phyloP scores from a whole-genome alignment of 2,329 filamentous ascomycete genomes.

The Exophiala aquamarina region DNA sequence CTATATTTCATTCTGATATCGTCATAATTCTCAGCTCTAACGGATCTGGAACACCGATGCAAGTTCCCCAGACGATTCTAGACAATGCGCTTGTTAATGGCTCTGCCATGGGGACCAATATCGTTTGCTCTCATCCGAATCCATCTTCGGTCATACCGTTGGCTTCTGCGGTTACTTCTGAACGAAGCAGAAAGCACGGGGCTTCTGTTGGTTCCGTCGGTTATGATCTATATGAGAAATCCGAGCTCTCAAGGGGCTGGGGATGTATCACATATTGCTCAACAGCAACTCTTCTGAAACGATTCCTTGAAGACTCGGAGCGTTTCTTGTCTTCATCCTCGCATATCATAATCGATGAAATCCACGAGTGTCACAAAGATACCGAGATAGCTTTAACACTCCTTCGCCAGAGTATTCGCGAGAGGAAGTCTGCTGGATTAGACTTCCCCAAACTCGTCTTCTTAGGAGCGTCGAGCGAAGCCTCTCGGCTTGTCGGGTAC shows the following conservation, averaged over 20 bases:
- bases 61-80: slow-evolving; percentile 90
- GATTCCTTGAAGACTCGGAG: slow-evolving; percentile 88
- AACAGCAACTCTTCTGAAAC: slow-evolving; percentile 86
- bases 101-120: slow-evolving; percentile 68
- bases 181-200: slow-evolving; percentile 81
- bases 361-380: slow-evolving; percentile 93
- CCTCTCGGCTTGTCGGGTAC: slow-evolving; percentile 85
- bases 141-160: slow-evolving; percentile 95
- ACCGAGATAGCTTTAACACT: slow-evolving; percentile 94
- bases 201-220: slow-evolving; percentile 84
- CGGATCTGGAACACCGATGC: slow-evolving; percentile 94
- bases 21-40: slow-evolving; percentile 95
- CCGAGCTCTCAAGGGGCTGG: slow-evolving; percentile 75
- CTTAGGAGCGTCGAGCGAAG: slow-evolving; percentile 97
- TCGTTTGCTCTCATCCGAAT: slow-evolving; percentile 92
- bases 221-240: slow-evolving; percentile 90
- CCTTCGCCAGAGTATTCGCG: slow-evolving; percentile 74
- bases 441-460: slow-evolving; percentile 87
- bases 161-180: slow-evolving; percentile 88
- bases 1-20: slow-evolving; percentile 76
- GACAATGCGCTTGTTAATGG: slow-evolving; percentile 83
- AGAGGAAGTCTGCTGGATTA: slow-evolving; percentile 43
- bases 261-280: slow-evolving; percentile 73
- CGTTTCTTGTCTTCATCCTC: slow-evolving; percentile 81
- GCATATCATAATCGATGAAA: slow-evolving; percentile 76